These are phyloP conservation scores for Colletotrichum eremochloae DNA, from an alignment of 2,329 filamentous ascomycete species.

Conservation along the genomic window DNA sequence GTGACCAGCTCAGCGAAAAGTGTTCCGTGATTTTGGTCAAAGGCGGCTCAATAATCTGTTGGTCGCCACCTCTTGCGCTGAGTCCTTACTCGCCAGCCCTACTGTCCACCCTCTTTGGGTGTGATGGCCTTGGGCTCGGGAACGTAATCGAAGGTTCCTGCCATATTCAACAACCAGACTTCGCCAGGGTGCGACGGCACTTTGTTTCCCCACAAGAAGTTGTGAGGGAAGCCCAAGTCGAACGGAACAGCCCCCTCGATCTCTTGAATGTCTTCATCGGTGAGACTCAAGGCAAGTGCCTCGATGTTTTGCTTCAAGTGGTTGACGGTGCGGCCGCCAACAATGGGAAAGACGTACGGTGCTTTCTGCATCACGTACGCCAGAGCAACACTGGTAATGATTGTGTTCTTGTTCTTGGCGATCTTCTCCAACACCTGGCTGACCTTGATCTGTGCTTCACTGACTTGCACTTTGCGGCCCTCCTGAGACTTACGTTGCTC, in stretches of 20 bases:
- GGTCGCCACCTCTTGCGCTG: slow-evolving; percentile 51
- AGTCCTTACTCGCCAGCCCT: slow-evolving; percentile 53
- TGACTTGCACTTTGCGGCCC: slow-evolving; percentile 57
- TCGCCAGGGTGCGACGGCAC: slow-evolving; percentile 55
- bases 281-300: slow-evolving; percentile 72
- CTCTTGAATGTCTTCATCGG: slow-evolving; percentile 72
- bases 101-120: slow-evolving; percentile 57
- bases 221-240: slow-evolving; percentile 76
- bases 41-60: slow-evolving; percentile 32
- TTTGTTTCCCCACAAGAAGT: slow-evolving; percentile 64
- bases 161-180: slow-evolving; percentile 60
- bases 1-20: too few species aligned
- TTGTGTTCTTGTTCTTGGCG: slow-evolving; percentile 57
- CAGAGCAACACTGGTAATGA: slow-evolving; percentile 68
- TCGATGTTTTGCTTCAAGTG: slow-evolving; percentile 80
- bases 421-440: slow-evolving; percentile 64
- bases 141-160: slow-evolving; percentile 66
- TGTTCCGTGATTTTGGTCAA: neutral
- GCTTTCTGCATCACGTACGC: slow-evolving; percentile 82
- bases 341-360: slow-evolving; percentile 79
- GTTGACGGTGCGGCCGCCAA: slow-evolving; percentile 77
- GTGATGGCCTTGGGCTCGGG: slow-evolving; percentile 57
- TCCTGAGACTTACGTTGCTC: slow-evolving; percentile 49
- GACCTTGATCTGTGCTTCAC: slow-evolving; percentile 66
- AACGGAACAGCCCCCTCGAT: slow-evolving; percentile 74